These are phyloP conservation scores for Nemania bipapillata DNA, from an alignment of 2,329 filamentous ascomycete genomes.

Conservation along the genomic window DNA sequence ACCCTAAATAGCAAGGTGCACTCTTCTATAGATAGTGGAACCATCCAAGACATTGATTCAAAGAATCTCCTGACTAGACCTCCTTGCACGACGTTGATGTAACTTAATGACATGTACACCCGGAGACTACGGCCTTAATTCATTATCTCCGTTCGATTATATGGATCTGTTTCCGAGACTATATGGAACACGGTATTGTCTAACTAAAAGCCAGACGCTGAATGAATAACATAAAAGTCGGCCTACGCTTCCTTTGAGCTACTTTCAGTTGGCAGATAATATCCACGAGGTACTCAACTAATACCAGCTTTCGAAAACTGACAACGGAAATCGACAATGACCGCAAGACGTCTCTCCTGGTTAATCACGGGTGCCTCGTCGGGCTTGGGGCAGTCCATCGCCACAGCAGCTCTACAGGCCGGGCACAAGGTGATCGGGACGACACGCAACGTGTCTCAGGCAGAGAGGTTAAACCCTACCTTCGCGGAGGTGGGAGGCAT, in stretches of 20 bases:
- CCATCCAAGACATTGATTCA: no score
- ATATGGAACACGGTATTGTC: background rate
- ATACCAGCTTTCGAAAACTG: background rate
- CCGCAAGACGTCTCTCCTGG: slow-evolving; percentile 13
- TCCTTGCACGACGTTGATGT: no score
- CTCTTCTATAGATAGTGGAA: no score
- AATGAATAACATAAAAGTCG: background rate
- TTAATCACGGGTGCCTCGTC: slow-evolving; percentile 31
- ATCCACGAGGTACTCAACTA: no score
- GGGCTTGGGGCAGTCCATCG: slow-evolving; percentile 27
- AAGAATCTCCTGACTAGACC: no score
- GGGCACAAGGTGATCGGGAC: slow-evolving; percentile 25
- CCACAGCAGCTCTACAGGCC: slow-evolving; percentile 14
- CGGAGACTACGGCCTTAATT: slow-evolving; percentile 23
- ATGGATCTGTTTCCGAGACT: background rate
- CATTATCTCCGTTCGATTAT: slow-evolving; percentile 21
- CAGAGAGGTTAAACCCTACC: slow-evolving; percentile 6
- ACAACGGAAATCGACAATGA: slow-evolving; percentile 4
- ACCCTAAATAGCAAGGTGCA: no score
- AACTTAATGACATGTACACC: background rate
- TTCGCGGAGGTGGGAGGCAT: slow-evolving; percentile 14
- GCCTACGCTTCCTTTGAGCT: background rate
- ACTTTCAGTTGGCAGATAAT: background rate
- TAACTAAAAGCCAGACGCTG: background rate
- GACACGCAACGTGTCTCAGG: slow-evolving; percentile 20